Evolutionary conservation across 2,329 filamentous ascomycete species (phyloP).

Genomic region (Sporothrix pallida): DNA sequence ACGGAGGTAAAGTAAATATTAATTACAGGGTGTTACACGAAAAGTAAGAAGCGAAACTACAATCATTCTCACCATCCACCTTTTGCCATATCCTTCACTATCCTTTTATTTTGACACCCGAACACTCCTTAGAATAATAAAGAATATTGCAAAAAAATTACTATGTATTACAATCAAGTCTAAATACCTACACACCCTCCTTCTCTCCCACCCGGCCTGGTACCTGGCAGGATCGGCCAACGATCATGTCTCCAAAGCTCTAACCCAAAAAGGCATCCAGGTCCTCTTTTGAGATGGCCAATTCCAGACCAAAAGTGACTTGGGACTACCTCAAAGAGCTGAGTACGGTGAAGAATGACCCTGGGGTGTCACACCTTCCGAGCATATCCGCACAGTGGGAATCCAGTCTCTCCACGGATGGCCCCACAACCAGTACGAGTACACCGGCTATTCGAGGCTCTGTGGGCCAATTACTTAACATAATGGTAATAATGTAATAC

Average conservation of each 20-base stretch:
- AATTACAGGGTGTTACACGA: too few relatives aligned
- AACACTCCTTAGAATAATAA: too few relatives aligned
- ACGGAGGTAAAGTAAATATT: too few relatives aligned
- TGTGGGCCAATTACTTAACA: constrained; percentile 21
- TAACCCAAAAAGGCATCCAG: constrained; percentile 28
- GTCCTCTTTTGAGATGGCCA: background rate
- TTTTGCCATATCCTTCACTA: too few relatives aligned
- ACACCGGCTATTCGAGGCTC: constrained; percentile 33
- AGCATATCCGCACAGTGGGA: constrained; percentile 29
- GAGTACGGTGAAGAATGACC: background rate
- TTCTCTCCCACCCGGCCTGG: constrained; percentile 5
- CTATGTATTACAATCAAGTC: too few relatives aligned
- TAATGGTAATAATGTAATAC: background rate
- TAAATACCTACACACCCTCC: too few relatives aligned
- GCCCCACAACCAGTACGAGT: background rate
- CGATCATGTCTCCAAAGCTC: background rate
- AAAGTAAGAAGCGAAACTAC: too few relatives aligned
- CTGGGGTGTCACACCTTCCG: background rate
- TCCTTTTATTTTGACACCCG: too few relatives aligned
- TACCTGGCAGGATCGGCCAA: constrained; percentile 24
- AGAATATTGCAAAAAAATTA: too few relatives aligned
- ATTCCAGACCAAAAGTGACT: background rate
- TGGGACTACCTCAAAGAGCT: background rate
- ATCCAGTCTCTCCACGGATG: background rate
- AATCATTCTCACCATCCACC: too few relatives aligned